Conservation (phyloP, 768 basidiomycete species). For the Boletus sp. region DNA sequence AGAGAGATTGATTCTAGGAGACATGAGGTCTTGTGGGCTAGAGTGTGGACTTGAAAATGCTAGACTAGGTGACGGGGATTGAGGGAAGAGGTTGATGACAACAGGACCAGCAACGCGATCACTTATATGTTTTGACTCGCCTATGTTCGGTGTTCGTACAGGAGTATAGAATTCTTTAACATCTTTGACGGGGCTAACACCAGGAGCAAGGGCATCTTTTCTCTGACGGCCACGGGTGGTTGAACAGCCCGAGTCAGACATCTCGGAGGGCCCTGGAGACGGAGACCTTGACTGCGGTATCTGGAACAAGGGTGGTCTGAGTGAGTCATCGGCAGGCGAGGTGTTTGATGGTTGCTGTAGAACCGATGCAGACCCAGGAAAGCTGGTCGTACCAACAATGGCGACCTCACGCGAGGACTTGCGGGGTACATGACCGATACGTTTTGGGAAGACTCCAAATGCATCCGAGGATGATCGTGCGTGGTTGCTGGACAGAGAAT, state of each 20-base stretch:
- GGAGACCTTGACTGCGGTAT: constrained; percentile 35
- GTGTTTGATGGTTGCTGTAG: constrained; percentile 27
- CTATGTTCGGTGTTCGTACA: constrained; percentile 58
- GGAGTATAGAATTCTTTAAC: constrained; percentile 22
- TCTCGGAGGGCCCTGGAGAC: constrained; percentile 30
- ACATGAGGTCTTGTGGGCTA: constrained; percentile 28
- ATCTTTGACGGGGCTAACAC: constrained; percentile 30
- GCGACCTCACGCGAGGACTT: constrained; percentile 50
- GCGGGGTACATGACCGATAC: constrained; percentile 37
- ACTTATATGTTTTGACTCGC: constrained; percentile 56
- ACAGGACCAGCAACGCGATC: constrained; percentile 63
- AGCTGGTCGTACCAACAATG: constrained; percentile 46
- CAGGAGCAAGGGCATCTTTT: constrained; percentile 33
- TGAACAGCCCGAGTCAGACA: constrained; percentile 33
- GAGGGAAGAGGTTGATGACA: constrained; percentile 46
- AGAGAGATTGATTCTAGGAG: constrained; percentile 22
- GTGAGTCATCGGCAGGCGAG: constrained; percentile 27
- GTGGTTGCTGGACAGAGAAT: constrained; percentile 27
- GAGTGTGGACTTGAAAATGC: constrained; percentile 25
- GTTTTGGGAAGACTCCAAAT: constrained; percentile 26
- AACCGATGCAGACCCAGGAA: constrained; percentile 26
- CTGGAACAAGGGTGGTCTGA: constrained; percentile 37
- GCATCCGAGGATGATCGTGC: constrained; percentile 50
- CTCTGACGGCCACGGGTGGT: constrained; percentile 27
- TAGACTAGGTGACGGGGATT: constrained; percentile 29